Base-by-base conservation (phyloP, 164 flowering plant species). In the Kalanchoe fedtschenkoi region DNA sequence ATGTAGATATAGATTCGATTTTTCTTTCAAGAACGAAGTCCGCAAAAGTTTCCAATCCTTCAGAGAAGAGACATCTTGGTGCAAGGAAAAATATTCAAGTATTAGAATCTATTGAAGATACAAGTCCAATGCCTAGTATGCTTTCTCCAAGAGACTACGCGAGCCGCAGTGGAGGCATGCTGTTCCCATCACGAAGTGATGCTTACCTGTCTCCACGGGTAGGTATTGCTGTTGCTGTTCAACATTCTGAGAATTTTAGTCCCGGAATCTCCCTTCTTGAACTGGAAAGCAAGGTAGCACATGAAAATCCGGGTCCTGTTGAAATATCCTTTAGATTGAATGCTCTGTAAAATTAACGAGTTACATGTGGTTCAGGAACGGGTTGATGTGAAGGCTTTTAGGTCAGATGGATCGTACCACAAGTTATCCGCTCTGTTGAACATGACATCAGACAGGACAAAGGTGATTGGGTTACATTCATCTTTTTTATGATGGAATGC, bases 401-500 rank as follows among this genome's bases (percentile, higher is more conserved):
- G 66, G 67, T 77, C 93, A 53, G 85, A 87, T 75, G 97, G 96
- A 56, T 80, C 84, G 47, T 95, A 95, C 70, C 86, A 84, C 82
- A 91, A 82, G 76, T 93, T 95, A 74, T 89, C 99, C 58, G 90
- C 91, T 21, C 29, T 77, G 55, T 65, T 95, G 55, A 83, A 72
- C 72, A 84, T 85, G 89, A 86, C 93, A 21, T 86, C 96, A 13
- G 95, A 95, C 76, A 84, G 97, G 73, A 95, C 99, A 70, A 95
- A 95, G 99, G 99, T 95, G 11, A 17, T 53, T 34, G 39, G 14
- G 14, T 19, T 51, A 26, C 26, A 19, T 5, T 2, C 35, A 30
- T 26, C 41, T 24, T 24, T 37, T 11, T 41, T 15, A 26, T 3
- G 54, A 32, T 11, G 62, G n/a, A 7, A n/a, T n/a, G n/a, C 30